phyloP scores from a whole-genome alignment of 164 flowering plant genomes.

The Vitis riparia region DNA sequence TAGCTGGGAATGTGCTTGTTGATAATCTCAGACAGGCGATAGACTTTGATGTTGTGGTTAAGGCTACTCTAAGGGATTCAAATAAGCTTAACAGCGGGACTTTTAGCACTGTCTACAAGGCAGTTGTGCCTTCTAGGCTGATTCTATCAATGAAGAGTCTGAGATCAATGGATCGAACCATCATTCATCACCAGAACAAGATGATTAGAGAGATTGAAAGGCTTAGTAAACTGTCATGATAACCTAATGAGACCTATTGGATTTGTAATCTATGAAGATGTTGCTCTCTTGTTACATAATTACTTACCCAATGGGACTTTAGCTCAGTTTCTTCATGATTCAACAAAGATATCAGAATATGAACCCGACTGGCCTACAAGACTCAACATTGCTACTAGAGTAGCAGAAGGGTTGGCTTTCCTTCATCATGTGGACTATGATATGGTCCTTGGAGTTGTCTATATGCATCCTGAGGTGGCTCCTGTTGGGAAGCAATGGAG shows the following conservation, averaged over 20 bases:
- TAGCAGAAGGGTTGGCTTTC: constrained; percentile 59
- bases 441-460: too few relatives aligned
- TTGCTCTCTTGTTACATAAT: constrained; percentile 73
- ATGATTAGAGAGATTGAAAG: constrained; percentile 95
- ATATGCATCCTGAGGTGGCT: too few relatives aligned
- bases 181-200: constrained; percentile 79
- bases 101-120: constrained; percentile 84
- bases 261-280: constrained; percentile 81
- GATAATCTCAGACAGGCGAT: constrained; percentile 88
- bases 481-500: too few relatives aligned
- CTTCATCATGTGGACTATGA: too few relatives aligned
- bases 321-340: constrained; percentile 67
- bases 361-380: constrained; percentile 87
- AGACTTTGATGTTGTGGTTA: constrained; percentile 83
- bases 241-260: constrained; percentile 82
- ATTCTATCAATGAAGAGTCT: constrained; percentile 70
- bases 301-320: constrained; percentile 79
- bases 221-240: constrained; percentile 80
- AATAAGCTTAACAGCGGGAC: constrained; percentile 81
- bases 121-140: constrained; percentile 94
- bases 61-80: constrained; percentile 79
- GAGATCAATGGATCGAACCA: constrained; percentile 80
- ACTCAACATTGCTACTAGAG: constrained; percentile 82
- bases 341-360: constrained; percentile 38
- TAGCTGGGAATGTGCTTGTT: constrained; percentile 78